Evolutionary conservation across 306 rosid species (phyloP).

Genomic region (Dryas octopetala): DNA sequence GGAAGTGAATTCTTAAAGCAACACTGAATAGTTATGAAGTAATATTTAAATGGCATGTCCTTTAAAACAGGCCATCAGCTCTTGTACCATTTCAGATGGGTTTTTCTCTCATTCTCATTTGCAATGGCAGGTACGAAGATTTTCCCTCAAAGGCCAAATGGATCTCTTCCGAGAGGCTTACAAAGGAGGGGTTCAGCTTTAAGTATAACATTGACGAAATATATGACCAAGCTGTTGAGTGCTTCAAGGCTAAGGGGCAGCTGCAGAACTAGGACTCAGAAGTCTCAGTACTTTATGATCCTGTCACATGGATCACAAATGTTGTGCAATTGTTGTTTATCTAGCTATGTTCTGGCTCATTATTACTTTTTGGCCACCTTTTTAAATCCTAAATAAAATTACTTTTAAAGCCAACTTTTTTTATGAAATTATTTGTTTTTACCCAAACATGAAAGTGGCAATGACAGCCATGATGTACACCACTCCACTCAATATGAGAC

Average conservation of each 20-base stretch:
- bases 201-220: slow-evolving; percentile 58
- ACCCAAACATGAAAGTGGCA: no score
- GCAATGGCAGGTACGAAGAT: slow-evolving; percentile 56
- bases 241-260: slow-evolving; percentile 56
- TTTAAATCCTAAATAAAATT: no score
- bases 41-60: no score
- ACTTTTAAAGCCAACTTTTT: no score
- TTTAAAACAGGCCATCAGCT: no score
- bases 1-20: no score
- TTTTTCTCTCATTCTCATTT: slow-evolving; percentile 2
- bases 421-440: no score
- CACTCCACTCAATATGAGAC: no score
- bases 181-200: slow-evolving; percentile 72
- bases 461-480: no score
- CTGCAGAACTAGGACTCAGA: slow-evolving; percentile 36
- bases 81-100: no score
- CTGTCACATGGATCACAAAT: background rate
- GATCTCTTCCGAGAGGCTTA: slow-evolving; percentile 69
- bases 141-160: slow-evolving; percentile 59
- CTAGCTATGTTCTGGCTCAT: background rate
- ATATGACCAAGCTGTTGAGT: slow-evolving; percentile 64
- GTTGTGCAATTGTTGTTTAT: background rate
- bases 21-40: no score
- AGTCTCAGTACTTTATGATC: background rate
- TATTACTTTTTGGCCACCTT: no score